Conservation (phyloP, 192 early-diverging fungal species). For the Neocallimastix lanati region DNA sequence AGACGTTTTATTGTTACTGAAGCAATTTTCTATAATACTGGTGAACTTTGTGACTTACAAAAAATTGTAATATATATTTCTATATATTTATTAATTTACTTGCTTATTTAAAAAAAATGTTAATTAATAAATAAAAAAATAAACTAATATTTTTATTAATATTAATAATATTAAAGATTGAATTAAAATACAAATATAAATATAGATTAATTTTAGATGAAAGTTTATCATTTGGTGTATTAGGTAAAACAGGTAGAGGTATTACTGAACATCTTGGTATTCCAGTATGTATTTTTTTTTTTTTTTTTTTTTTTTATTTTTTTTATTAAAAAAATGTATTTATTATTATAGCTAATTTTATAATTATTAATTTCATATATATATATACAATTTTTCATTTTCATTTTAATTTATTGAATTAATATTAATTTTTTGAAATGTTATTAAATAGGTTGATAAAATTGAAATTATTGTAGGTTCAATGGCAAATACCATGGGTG, state of each 20-base stretch:
- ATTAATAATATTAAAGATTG: constrained; percentile 20
- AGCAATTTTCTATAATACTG: constrained; percentile 71
- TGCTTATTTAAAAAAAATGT: too few species aligned
- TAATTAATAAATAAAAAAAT: too few species aligned
- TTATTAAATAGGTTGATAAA: constrained; percentile 30
- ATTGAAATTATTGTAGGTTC: constrained; percentile 82
- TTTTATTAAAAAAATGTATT: too few species aligned
- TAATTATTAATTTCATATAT: too few species aligned
- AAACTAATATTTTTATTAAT: too few species aligned
- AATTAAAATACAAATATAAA: constrained; percentile 87
- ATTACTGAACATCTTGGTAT: constrained; percentile 67
- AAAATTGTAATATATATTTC: too few species aligned
- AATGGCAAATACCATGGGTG: constrained; percentile 55
- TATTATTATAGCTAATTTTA: too few species aligned
- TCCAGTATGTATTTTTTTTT: constrained; percentile 15
- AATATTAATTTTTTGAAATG: too few species aligned
- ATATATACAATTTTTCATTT: too few species aligned
- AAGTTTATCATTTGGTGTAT: constrained; percentile 66
- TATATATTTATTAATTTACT: too few species aligned
- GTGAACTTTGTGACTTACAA: constrained; percentile 68
- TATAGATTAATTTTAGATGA: constrained; percentile 91
- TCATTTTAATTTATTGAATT: too few species aligned
- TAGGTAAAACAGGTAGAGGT: constrained; percentile 75
- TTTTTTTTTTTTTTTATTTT: constrained; percentile 2
- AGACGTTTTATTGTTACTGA: constrained; percentile 89